Conservation (phyloP, 2,329 filamentous ascomycete species). For the Cephalotrichum gorgonifer region DNA sequence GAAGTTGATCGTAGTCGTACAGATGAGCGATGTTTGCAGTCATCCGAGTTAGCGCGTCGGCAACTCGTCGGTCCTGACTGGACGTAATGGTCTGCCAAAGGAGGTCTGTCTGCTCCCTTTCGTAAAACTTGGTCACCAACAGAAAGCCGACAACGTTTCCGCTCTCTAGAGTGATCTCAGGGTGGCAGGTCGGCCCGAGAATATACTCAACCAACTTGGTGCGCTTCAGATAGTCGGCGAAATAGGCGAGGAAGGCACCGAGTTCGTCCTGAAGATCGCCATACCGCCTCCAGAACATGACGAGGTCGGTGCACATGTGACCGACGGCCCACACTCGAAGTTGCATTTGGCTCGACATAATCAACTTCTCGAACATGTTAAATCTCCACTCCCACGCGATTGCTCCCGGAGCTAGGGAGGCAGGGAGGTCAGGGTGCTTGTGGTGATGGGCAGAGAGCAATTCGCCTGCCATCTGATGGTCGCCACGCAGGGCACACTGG, state of each 20-base stretch:
- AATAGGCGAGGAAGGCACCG: conserved; percentile 47
- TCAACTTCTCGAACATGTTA: conserved; percentile 55
- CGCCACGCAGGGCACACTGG: conserved; percentile 25
- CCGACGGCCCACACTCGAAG: conserved; percentile 70
- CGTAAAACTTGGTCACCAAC: conserved; percentile 67
- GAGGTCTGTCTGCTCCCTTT: conserved; percentile 59
- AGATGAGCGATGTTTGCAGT: conserved; percentile 35
- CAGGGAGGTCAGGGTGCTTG: conserved; percentile 25
- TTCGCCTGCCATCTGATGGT: conserved; percentile 22
- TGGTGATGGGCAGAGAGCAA: conserved; percentile 20
- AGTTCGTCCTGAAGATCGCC: conserved; percentile 33
- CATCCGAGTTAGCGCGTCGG: conserved; percentile 68
- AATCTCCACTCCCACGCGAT: conserved; percentile 61
- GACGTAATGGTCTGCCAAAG: conserved; percentile 77
- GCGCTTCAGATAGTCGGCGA: conserved; percentile 58
- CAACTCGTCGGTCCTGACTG: conserved; percentile 76
- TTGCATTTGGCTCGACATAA: conserved; percentile 83
- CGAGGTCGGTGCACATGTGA: conserved; percentile 61
- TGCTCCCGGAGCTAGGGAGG: conserved; percentile 32
- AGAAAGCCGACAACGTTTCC: conserved; percentile 82
- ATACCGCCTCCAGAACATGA: conserved; percentile 52
- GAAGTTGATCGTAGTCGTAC: conserved; percentile 35
- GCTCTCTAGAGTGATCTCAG: conserved; percentile 74
- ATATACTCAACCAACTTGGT: conserved; percentile 77
- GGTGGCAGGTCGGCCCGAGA: conserved; percentile 81